phyloP scores from a whole-genome alignment of 2,329 filamentous ascomycete species.

The Fusarium coffeatum region DNA sequence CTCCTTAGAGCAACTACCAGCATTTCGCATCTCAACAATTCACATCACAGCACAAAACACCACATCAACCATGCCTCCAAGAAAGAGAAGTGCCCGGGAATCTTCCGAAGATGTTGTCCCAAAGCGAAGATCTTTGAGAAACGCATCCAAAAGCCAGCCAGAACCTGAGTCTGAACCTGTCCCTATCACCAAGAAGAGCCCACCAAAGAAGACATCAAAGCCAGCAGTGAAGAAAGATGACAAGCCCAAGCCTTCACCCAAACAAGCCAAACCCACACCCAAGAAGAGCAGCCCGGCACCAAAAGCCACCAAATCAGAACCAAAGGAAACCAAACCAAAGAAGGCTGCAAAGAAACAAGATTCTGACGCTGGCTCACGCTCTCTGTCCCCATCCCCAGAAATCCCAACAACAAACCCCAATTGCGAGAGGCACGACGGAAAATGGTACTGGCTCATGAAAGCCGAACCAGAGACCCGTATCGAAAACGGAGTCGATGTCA shows the following conservation, averaged over 20 bases:
- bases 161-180: not conserved
- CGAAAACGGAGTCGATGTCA: constrained; percentile 88
- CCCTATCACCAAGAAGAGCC: not conserved
- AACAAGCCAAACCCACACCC: not conserved
- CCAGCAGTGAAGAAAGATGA: constrained; percentile 4
- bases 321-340: not conserved
- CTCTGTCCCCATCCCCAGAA: constrained; percentile 47
- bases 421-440: constrained; percentile 54
- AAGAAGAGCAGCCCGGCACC: not conserved
- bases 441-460: constrained; percentile 83
- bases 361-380: not conserved
- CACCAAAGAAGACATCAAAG: constrained; percentile 11
- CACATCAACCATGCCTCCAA: constrained; percentile 17
- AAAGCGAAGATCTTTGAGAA: constrained; percentile 37
- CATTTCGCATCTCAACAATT: not conserved
- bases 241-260: not conserved
- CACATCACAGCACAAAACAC: not conserved
- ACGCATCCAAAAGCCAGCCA: constrained; percentile 2
- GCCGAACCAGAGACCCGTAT: constrained; percentile 88
- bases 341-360: not conserved
- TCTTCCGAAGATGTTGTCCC: not conserved
- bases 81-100: constrained; percentile 23
- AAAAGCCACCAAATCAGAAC: not conserved
- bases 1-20: not conserved
- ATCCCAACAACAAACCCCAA: constrained; percentile 54